A percentile compares a stretch with the other conserved stretches of the same genome.
phyloP scores from a whole-genome alignment of 192 early-diverging fungal genomes.

The Rhizophagus prolifer region DNA sequence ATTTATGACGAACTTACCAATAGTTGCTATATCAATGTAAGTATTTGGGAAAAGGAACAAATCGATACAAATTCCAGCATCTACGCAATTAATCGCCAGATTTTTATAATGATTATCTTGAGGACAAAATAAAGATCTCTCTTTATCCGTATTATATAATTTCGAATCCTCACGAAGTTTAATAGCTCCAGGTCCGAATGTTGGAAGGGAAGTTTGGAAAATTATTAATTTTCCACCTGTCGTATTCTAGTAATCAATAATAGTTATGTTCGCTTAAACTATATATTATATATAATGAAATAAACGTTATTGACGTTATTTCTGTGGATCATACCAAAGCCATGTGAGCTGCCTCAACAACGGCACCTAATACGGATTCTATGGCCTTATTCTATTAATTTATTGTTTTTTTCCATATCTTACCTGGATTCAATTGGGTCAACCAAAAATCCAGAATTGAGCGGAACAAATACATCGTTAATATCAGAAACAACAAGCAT shows the following conservation, averaged over 20 bases:
- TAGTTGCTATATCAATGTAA: slow-evolving; percentile 88
- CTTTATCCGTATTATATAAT: slow-evolving; percentile 89
- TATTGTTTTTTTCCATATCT: slow-evolving; percentile 26
- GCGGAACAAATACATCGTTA: slow-evolving; percentile 90
- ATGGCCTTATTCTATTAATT: slow-evolving; percentile 66
- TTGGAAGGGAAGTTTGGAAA: slow-evolving; percentile 89
- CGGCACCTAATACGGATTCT: slow-evolving; percentile 80
- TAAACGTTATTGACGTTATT: not conserved
- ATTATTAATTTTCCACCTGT: slow-evolving; percentile 85
- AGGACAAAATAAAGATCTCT: slow-evolving; percentile 81
- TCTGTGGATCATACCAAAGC: slow-evolving; percentile 60
- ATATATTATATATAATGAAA: not conserved
- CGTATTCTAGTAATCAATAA: slow-evolving; percentile 45
- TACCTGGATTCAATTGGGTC: slow-evolving; percentile 78
- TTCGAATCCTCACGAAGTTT: slow-evolving; percentile 88
- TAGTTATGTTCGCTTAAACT: no score
- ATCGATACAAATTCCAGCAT: slow-evolving; percentile 82
- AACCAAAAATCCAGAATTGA: slow-evolving; percentile 88
- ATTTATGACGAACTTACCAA: slow-evolving; percentile 46
- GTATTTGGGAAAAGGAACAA: slow-evolving; percentile 87
- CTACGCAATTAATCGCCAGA: slow-evolving; percentile 78
- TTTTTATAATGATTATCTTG: slow-evolving; percentile 86
- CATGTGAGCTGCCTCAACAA: slow-evolving; percentile 68
- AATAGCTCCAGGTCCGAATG: slow-evolving; percentile 83
- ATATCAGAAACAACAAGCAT: slow-evolving; percentile 96